Base-by-base conservation (phyloP, 495 filamentous ascomycete species). In the Cairneyella variabilis region DNA sequence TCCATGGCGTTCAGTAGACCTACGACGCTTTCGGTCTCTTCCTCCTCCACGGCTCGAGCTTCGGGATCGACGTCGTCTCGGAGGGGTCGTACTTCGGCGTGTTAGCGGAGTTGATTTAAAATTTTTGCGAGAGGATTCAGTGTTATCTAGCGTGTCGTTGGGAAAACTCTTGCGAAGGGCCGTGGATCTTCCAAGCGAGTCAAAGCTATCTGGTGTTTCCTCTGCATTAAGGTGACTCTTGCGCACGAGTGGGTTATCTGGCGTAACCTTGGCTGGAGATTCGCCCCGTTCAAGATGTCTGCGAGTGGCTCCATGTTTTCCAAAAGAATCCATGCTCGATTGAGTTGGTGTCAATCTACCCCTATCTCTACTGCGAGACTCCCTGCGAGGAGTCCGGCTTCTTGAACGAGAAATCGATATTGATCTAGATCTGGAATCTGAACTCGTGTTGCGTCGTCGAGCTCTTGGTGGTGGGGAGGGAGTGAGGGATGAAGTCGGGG, bases 1-100 rank as follows among this genome's bases (percentile, higher is more conserved):
- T 47, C 71, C 69, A 69, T 77, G 76, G 73, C 76, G 65, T 63
- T 78, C 57, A 47, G 79, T 59, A 6, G 79, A 80, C 27, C 74
- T 73, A 51, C 74, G 79, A 55, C 78, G 67, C 54, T 74, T 74
- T 34, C 66, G 63, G 42, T 79, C 74, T 53, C 60, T 57, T 53
- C 18, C 74, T 53, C 59, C 58, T 36, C 60, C 65, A 44, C 62
- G 45, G 41, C 58, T 66, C 12, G 65, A 65, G 55, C 69, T 74
- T 57, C 57, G 45, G 47, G 68, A 74, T 36, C 72, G 66, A 50
- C 71, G 66, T 40, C 70, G 71, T 36, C 73, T 70, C 48, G 51
- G 59, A 16, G 63, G 63, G 16, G 63, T 62, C 3, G 43, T 53
- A 40, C 63, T 65, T 41, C 63, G 62, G 46, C 59, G 56, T n/a